These are phyloP conservation scores for Fusarium sp. DNA, from an alignment of 2,329 filamentous ascomycete genomes.

Conservation along the genomic window DNA sequence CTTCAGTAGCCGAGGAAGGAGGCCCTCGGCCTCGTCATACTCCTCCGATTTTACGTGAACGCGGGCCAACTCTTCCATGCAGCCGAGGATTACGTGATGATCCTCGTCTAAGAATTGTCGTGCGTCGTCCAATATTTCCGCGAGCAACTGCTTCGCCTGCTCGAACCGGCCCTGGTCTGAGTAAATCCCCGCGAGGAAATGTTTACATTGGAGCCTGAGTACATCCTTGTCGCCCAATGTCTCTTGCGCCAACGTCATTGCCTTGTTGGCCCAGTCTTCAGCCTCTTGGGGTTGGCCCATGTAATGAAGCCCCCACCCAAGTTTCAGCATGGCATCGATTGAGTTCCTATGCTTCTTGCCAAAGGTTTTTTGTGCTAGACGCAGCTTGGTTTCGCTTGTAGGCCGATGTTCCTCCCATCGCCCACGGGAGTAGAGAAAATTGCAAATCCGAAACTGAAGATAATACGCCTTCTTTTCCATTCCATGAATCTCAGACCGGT, in stretches of 20 bases:
- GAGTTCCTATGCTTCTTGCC: neutral
- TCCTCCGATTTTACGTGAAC: neutral
- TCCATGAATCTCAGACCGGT: conserved; percentile 40
- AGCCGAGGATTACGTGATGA: neutral
- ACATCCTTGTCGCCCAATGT: neutral
- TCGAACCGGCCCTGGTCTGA: neutral
- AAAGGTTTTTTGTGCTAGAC: neutral
- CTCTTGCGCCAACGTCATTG: neutral
- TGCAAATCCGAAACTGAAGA: conserved; percentile 28
- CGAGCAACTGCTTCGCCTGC: neutral
- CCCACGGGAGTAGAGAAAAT: conserved; percentile 39
- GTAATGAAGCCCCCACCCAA: neutral
- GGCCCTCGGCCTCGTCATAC: neutral
- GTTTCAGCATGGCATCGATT: neutral
- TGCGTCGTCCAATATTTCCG: neutral
- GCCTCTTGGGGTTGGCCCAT: neutral
- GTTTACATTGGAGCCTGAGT: neutral
- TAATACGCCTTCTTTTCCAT: conserved; percentile 15
- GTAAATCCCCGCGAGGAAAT: neutral
- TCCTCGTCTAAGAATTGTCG: neutral
- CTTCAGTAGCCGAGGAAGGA: neutral
- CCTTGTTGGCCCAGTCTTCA: neutral
- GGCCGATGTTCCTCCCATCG: conserved; percentile 14
- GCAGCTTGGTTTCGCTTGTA: accelerated
- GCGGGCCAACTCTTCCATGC: neutral